Conservation (phyloP, 805 yeast species). For the Kluyveromyces aestuarii region DNA sequence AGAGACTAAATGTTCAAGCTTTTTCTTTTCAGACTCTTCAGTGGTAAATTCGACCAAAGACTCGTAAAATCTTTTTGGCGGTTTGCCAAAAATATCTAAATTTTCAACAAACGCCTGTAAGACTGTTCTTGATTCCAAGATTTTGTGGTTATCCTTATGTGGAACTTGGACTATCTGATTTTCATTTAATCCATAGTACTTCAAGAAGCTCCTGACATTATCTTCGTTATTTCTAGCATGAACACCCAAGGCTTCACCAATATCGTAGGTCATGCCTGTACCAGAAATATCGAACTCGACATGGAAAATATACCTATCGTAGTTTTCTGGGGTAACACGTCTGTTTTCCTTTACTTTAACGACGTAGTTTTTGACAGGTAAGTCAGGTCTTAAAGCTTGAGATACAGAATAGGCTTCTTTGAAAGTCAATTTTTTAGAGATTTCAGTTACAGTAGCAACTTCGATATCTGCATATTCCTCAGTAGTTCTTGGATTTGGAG, state of each 20-base stretch:
- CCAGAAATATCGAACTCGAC: slow-evolving; percentile 88
- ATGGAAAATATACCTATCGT: slow-evolving; percentile 92
- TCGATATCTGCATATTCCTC: slow-evolving; percentile 31
- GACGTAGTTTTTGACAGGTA: slow-evolving; percentile 73
- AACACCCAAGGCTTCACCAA: slow-evolving; percentile 94
- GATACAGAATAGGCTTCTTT: slow-evolving; percentile 62
- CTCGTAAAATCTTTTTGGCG: slow-evolving; percentile 91
- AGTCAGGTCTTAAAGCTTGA: slow-evolving; percentile 75
- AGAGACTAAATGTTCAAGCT: slow-evolving; percentile 55
- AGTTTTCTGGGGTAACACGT: slow-evolving; percentile 82
- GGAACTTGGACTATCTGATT: slow-evolving; percentile 63
- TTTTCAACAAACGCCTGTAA: slow-evolving; percentile 74
- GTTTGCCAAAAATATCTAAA: slow-evolving; percentile 86
- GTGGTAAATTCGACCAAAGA: slow-evolving; percentile 63
- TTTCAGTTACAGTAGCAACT: slow-evolving; percentile 35
- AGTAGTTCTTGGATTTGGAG: slow-evolving; percentile 46
- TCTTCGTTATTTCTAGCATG: slow-evolving; percentile 76
- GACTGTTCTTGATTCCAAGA: slow-evolving; percentile 67
- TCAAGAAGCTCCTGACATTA: slow-evolving; percentile 60
- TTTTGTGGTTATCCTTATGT: slow-evolving; percentile 48
- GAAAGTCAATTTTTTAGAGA: slow-evolving; percentile 68
- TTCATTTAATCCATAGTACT: slow-evolving; percentile 61
- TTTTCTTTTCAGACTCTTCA: slow-evolving; percentile 55
- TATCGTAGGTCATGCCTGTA: slow-evolving; percentile 82
- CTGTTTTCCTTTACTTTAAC: slow-evolving; percentile 87